Conservation (phyloP, 495 filamentous ascomycete genomes). For the Terfezia claveryi region DNA sequence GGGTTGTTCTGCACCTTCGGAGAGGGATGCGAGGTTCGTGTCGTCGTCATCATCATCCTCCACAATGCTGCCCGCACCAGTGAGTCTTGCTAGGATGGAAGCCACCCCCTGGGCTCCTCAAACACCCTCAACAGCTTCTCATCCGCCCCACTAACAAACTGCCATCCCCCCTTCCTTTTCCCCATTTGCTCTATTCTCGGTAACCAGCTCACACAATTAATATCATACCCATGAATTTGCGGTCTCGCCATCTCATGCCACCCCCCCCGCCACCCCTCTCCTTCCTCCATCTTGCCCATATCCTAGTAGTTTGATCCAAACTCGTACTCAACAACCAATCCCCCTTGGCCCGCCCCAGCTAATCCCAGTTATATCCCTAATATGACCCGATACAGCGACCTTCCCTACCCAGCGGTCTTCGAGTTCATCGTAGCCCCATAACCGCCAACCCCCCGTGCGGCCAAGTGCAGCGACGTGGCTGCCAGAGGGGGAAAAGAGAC, state of each 20-base stretch:
- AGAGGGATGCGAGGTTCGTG: slow-evolving; percentile 24
- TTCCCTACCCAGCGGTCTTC: slow-evolving; percentile 50
- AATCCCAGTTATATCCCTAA: slow-evolving; percentile 51
- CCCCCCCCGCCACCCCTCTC: slow-evolving; percentile 23
- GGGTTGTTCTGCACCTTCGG: slow-evolving; percentile 79
- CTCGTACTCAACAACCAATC: slow-evolving; percentile 73
- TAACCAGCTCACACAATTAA: slow-evolving; percentile 75
- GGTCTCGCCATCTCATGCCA: slow-evolving; percentile 96
- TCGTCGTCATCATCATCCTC: slow-evolving; percentile 5
- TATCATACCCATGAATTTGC: slow-evolving; percentile 94
- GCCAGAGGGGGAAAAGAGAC: slow-evolving; percentile 72
- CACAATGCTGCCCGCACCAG: slow-evolving; percentile 29
- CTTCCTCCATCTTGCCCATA: slow-evolving; percentile 65
- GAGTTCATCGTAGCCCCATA: slow-evolving; percentile 40
- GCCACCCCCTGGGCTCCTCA: slow-evolving; percentile 69
- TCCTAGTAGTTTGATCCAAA: slow-evolving; percentile 81
- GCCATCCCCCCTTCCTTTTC: slow-evolving; percentile 20
- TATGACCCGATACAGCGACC: slow-evolving; percentile 66
- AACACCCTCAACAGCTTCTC: slow-evolving; percentile 95
- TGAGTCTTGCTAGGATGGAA: slow-evolving; percentile 42
- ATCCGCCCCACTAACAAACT: slow-evolving; percentile 89
- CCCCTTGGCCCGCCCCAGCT: slow-evolving; percentile 54
- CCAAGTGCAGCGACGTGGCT: slow-evolving; percentile 55
- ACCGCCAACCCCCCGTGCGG: slow-evolving; percentile 79
- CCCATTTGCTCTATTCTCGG: slow-evolving; percentile 12